phyloP scores from a whole-genome alignment of 768 basidiomycete species.

The Suillus luteus region DNA sequence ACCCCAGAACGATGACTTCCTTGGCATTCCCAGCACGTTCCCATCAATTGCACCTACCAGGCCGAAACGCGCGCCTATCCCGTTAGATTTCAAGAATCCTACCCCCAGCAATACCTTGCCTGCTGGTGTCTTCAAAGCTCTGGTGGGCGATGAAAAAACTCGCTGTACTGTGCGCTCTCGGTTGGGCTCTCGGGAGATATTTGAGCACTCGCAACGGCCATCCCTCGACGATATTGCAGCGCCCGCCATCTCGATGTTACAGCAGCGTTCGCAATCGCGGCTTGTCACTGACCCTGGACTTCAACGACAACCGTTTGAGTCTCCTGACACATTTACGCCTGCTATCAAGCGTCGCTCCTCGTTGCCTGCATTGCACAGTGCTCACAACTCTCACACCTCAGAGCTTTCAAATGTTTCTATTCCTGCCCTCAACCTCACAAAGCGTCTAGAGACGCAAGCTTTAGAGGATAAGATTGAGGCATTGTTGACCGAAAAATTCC shows the following conservation, averaged over 20 bases:
- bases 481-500: constrained; percentile 73
- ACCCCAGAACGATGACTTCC: constrained; percentile 17
- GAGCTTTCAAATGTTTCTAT: constrained; percentile 46
- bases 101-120: constrained; percentile 74
- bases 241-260: constrained; percentile 65
- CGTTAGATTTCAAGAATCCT: constrained; percentile 74
- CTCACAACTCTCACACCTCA: constrained; percentile 44
- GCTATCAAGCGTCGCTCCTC: constrained; percentile 55
- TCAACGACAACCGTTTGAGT: constrained; percentile 30
- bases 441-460: constrained; percentile 58
- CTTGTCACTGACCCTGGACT: constrained; percentile 61
- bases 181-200: constrained; percentile 71
- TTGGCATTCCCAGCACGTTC: constrained; percentile 13
- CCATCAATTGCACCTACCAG: constrained; percentile 27
- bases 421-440: constrained; percentile 53
- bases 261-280: constrained; percentile 52
- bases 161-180: constrained; percentile 75
- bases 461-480: constrained; percentile 61
- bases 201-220: constrained; percentile 64
- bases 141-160: constrained; percentile 67
- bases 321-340: constrained; percentile 46
- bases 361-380: constrained; percentile 53
- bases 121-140: constrained; percentile 83
- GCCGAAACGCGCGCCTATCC: constrained; percentile 72
- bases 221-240: constrained; percentile 80